phyloP scores from a whole-genome alignment of 345 rosid species.

The Pugionium cornutum region DNA sequence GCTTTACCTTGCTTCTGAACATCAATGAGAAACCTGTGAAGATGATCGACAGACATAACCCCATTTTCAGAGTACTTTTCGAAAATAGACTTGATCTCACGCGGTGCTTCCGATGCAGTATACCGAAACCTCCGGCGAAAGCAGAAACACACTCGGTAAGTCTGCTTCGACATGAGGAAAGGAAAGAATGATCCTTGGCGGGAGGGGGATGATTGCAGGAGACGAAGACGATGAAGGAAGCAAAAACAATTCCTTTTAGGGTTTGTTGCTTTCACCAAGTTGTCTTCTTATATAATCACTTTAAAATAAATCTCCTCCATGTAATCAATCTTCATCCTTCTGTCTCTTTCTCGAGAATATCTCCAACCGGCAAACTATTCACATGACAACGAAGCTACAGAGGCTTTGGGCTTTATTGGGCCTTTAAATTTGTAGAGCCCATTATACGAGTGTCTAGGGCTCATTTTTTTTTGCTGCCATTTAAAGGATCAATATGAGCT shows the following conservation, averaged over 20 bases:
- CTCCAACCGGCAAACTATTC: neutral
- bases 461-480: neutral
- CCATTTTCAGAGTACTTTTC: conserved; percentile 59
- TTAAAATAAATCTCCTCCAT: conserved; percentile 9
- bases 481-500: conserved; percentile 5
- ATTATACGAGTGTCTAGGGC: conserved; percentile 19
- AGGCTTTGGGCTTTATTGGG: conserved; percentile 24
- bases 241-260: conserved; percentile 9
- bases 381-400: neutral
- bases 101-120: conserved; percentile 60
- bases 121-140: conserved; percentile 57
- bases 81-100: conserved; percentile 52
- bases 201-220: conserved; percentile 1
- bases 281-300: too few relatives aligned
- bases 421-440: conserved; percentile 11
- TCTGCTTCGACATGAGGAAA: conserved; percentile 45
- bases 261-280: neutral
- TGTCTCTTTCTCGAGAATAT: neutral
- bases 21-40: conserved; percentile 56
- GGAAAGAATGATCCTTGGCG: conserved; percentile 7
- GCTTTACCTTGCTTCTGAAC: conserved; percentile 56
- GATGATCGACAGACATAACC: conserved; percentile 49
- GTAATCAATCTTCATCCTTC: neutral
- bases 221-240: conserved; percentile 27
- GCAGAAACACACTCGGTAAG: conserved; percentile 66